Evolutionary conservation across 805 yeast species (phyloP).

Genomic region (Barnettozyma sucrosica): DNA sequence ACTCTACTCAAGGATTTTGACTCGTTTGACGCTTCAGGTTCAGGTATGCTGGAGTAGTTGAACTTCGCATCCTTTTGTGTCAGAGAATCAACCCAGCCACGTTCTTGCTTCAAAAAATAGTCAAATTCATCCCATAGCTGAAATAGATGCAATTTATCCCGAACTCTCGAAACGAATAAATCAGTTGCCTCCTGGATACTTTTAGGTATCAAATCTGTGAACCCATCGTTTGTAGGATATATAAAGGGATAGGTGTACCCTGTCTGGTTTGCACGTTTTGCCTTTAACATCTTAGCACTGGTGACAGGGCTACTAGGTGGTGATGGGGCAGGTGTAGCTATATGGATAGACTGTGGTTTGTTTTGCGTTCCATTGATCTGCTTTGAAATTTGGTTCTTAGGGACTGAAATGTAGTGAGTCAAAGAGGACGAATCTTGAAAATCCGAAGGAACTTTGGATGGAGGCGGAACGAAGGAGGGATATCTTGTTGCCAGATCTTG

Average conservation of each 20-base stretch:
- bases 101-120: constrained; percentile 63
- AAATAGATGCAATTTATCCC: constrained; percentile 59
- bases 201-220: constrained; percentile 42
- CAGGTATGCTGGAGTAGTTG: constrained; percentile 24
- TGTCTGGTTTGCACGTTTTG: constrained; percentile 53
- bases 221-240: constrained; percentile 43
- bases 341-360: constrained; percentile 54
- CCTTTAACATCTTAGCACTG: constrained; percentile 26
- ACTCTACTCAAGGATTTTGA: constrained; percentile 45
- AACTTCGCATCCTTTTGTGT: constrained; percentile 23
- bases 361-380: constrained; percentile 34
- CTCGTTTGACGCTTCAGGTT: constrained; percentile 25
- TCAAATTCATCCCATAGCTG: constrained; percentile 73
- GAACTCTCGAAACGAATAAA: constrained; percentile 54
- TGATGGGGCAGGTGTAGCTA: constrained; percentile 87
- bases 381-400: constrained; percentile 43
- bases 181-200: constrained; percentile 78
- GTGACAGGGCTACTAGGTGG: constrained; percentile 55
- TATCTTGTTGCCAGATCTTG: constrained; percentile 70
- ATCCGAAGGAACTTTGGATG: constrained; percentile 39
- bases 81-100: constrained; percentile 44
- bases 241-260: constrained; percentile 63
- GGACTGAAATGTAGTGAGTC: constrained; percentile 53
- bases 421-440: constrained; percentile 47
- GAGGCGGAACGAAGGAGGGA: constrained; percentile 60